These are phyloP conservation scores for Filobasidium floriforme DNA, from an alignment of 768 basidiomycete genomes.

Conservation along the genomic window DNA sequence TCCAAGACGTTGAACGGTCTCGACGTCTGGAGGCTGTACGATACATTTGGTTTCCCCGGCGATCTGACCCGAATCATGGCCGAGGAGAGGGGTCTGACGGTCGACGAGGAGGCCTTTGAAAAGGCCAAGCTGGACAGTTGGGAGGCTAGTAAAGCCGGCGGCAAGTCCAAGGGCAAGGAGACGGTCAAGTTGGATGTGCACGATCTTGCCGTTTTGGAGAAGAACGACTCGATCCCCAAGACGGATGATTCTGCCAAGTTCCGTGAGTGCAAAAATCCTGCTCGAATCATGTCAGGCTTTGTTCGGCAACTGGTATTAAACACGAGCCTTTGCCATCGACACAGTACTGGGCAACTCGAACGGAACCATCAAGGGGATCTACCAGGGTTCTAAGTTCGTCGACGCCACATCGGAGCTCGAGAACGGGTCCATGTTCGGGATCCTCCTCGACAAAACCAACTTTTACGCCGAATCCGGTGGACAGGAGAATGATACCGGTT, in stretches of 20 bases:
- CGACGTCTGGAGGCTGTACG: constrained; percentile 95
- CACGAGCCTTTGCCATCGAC: background rate
- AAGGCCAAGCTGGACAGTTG: constrained; percentile 78
- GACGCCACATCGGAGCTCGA: constrained; percentile 61
- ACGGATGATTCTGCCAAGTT: constrained; percentile 91
- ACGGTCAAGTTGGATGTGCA: constrained; percentile 87
- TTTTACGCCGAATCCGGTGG: constrained; percentile 98
- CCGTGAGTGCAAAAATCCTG: constrained; percentile 53
- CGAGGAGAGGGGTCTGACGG: constrained; percentile 72
- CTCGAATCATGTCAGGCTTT: background rate
- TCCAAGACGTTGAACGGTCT: constrained; percentile 67
- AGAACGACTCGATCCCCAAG: constrained; percentile 67
- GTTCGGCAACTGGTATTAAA: constrained; percentile 1
- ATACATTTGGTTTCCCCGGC: constrained; percentile 96
- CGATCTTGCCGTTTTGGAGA: constrained; percentile 78
- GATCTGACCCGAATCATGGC: constrained; percentile 97
- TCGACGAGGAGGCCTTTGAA: constrained; percentile 85
- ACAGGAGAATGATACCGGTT: constrained; percentile 93
- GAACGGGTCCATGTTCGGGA: constrained; percentile 63
- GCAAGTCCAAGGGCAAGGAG: constrained; percentile 54
- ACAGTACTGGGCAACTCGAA: constrained; percentile 69
- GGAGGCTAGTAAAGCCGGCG: constrained; percentile 78
- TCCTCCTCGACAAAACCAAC: constrained; percentile 83
- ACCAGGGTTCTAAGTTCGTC: constrained; percentile 68
- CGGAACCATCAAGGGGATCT: constrained; percentile 72